phyloP scores from a whole-genome alignment of 139 green algal genomes.

The Picochlorum sp. region DNA sequence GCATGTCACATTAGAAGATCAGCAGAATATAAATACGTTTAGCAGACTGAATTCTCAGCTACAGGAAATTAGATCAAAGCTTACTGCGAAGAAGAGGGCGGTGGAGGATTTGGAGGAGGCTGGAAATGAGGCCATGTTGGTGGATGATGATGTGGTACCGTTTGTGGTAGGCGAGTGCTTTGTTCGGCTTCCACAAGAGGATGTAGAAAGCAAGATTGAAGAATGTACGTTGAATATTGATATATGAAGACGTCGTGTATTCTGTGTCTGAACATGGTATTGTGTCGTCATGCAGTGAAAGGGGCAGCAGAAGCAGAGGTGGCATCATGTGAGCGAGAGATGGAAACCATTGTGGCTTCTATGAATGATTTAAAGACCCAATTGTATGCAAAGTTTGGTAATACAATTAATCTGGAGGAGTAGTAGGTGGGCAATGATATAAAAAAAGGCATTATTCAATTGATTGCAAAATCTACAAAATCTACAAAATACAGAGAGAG shows the following conservation, averaged over 20 bases:
- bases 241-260: neutral
- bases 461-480: no score
- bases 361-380: slow-evolving; percentile 56
- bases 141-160: slow-evolving; percentile 57
- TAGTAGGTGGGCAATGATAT: neutral
- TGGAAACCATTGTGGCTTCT: slow-evolving; percentile 19
- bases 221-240: slow-evolving; percentile 13
- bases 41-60: slow-evolving; percentile 54
- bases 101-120: slow-evolving; percentile 70
- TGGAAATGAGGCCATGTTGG: slow-evolving; percentile 69
- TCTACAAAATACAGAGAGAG: no score
- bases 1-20: slow-evolving; percentile 67
- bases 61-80: slow-evolving; percentile 51
- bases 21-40: slow-evolving; percentile 74
- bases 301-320: slow-evolving; percentile 19
- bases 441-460: neutral
- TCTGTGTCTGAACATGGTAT: neutral
- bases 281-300: slow-evolving; percentile 17
- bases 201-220: slow-evolving; percentile 50
- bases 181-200: slow-evolving; percentile 34
- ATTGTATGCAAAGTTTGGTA: slow-evolving; percentile 72
- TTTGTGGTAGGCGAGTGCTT: slow-evolving; percentile 63
- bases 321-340: slow-evolving; percentile 35
- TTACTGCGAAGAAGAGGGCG: slow-evolving; percentile 49
- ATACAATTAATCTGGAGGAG: slow-evolving; percentile 69